Conservation (phyloP, 2,329 filamentous ascomycete species). For the Beauveria asiatica region DNA sequence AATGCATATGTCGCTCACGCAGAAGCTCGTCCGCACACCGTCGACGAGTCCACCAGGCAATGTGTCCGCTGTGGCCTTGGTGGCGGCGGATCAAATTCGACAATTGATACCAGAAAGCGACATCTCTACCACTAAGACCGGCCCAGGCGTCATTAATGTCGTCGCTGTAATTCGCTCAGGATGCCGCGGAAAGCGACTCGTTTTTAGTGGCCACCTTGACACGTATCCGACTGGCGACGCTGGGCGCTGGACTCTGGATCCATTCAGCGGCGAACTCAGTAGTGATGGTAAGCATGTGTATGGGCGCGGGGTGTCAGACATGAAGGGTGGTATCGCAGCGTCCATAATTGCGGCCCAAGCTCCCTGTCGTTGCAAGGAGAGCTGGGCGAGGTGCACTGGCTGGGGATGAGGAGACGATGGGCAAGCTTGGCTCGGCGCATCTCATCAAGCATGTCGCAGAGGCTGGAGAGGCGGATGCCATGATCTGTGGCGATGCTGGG, state of each 20-base stretch:
- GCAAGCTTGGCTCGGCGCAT: constrained; percentile 9
- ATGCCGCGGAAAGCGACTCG: constrained; percentile 8
- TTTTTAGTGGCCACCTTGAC: constrained; percentile 13
- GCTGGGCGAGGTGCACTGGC: constrained; percentile 12
- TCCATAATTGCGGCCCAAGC: constrained; percentile 9
- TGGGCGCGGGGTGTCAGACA: constrained; percentile 11
- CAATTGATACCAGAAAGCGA: constrained; percentile 8
- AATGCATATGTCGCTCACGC: background rate
- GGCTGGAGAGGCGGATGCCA: constrained; percentile 6
- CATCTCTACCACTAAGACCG: constrained; percentile 8
- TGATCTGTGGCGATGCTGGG: constrained; percentile 13
- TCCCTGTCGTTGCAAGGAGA: background rate
- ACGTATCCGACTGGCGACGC: constrained; percentile 11
- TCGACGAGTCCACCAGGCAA: constrained; percentile 7
- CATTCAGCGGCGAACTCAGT: constrained; percentile 10
- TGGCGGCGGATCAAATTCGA: constrained; percentile 8
- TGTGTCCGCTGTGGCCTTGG: constrained; percentile 7
- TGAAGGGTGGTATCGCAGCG: constrained; percentile 13
- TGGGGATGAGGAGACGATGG: constrained; percentile 13
- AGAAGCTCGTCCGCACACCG: background rate
- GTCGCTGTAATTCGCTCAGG: constrained; percentile 9
- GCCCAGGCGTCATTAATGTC: constrained; percentile 9
- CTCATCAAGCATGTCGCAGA: constrained; percentile 7
- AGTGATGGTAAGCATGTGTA: constrained; percentile 11
- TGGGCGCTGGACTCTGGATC: constrained; percentile 3